These are phyloP conservation scores for Coemansia reversa DNA, from an alignment of 192 early-diverging fungal genomes.

Conservation along the genomic window DNA sequence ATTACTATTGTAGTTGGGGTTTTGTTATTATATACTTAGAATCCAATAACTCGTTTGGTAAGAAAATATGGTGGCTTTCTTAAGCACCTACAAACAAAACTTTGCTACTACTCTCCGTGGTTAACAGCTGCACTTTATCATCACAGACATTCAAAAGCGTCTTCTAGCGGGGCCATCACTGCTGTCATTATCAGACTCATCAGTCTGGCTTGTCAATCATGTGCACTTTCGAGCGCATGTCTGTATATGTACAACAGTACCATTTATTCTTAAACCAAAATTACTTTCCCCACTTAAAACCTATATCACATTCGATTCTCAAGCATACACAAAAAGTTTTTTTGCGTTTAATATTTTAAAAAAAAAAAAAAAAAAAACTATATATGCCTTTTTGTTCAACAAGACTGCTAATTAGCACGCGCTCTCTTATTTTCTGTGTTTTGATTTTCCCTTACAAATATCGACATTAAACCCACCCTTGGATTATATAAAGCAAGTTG, in stretches of 20 bases:
- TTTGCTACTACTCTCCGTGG: background rate
- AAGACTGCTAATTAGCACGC: background rate
- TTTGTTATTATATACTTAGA: background rate
- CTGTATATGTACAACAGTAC: background rate
- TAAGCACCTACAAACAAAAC: background rate
- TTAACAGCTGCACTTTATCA: background rate
- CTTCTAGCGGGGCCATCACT: background rate
- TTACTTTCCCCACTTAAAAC: background rate
- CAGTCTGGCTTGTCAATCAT: background rate
- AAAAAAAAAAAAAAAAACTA: no score
- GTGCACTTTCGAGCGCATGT: background rate
- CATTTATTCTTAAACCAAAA: background rate
- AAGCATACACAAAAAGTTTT: background rate
- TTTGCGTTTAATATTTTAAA: background rate
- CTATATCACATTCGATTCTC: background rate
- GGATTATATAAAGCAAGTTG: background rate
- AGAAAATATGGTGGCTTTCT: background rate
- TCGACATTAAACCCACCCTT: background rate
- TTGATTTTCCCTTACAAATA: background rate
- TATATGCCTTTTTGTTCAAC: background rate
- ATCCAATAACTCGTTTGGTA: background rate
- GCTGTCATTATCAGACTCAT: background rate
- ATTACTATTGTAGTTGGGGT: background rate
- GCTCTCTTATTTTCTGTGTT: background rate
- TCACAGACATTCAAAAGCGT: background rate